Base-by-base conservation (phyloP, 2,329 filamentous ascomycete genomes). In the Aspergillus sp. region DNA sequence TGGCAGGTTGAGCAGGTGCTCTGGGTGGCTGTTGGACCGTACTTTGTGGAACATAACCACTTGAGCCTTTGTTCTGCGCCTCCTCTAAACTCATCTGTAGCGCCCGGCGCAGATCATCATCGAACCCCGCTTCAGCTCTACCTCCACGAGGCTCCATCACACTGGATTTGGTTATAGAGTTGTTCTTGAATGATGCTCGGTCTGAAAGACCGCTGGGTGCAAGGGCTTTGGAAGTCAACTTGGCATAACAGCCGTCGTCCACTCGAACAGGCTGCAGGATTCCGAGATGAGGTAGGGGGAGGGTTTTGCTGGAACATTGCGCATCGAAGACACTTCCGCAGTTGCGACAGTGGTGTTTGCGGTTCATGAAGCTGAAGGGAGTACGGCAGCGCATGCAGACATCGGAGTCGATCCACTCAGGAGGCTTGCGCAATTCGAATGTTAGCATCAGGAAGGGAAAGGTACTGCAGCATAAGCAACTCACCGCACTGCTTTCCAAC, bases 311-410 rank as follows among this genome's bases (percentile, higher is more conserved):
- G 13, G 94, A 98, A 74, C 95, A 99, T 70, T 95, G 89, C 65
- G 94, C 92, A 73, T 97, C 96, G 75, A 99, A 99, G 70, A 96
- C 95, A 77, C 95, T 97, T 55, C 95, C 95, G 72, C 95, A 99
- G 76, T 99, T 99, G 66, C 95, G 89, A 72, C 95, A 99, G 76
- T 99, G 95, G 74, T 99, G 95, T 75, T 98, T 99, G 71, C 95
- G 89, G 76, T 99, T 99, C 58, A 94, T 99, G 73, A 99, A 97
- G 51, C 92, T 97, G 71, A 99, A 99, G 17, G 92, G 80, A 12
- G 94, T 97, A 68, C 95, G 88, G 76, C 95, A 99, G 73, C 95
- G 90, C 92, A 99, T 97, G 76, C 95, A 99, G 32, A 99, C 94
- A 71, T 99, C 95, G 10, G 94, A 97, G 78, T 99, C 95, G 54